phyloP scores from a whole-genome alignment of 495 filamentous ascomycete genomes.

The Xylaria castorea region DNA sequence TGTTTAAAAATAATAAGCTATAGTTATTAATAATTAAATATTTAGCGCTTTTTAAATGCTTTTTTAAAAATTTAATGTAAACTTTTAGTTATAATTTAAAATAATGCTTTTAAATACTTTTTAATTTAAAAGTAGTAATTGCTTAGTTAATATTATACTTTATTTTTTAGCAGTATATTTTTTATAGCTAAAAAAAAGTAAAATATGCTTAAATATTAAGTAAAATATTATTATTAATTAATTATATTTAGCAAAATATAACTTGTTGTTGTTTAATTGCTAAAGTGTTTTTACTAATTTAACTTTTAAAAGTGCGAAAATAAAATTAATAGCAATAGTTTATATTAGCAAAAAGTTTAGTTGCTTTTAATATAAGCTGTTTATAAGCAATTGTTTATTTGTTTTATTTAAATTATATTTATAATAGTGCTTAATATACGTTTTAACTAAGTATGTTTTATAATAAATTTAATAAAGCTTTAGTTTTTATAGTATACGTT shows the following conservation, averaged over 20 bases:
- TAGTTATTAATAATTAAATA: background rate
- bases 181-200: background rate
- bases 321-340: background rate
- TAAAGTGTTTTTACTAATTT: background rate
- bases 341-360: background rate
- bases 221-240: background rate
- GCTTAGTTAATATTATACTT: background rate
- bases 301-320: background rate
- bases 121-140: background rate
- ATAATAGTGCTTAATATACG: background rate
- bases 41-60: background rate
- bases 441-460: background rate
- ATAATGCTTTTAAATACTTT: background rate
- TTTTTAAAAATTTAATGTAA: slow-evolving; percentile 2
- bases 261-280: background rate
- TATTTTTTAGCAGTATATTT: background rate
- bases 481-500: background rate
- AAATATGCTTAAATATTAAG: background rate
- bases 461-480: background rate
- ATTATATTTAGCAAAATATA: background rate
- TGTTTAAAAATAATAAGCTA: background rate
- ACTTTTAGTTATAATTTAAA: background rate
- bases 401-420: background rate
- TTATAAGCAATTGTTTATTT: background rate
- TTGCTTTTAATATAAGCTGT: background rate